Base-by-base conservation (phyloP, 2,329 filamentous ascomycete genomes). In the Exserohilum rostratum region DNA sequence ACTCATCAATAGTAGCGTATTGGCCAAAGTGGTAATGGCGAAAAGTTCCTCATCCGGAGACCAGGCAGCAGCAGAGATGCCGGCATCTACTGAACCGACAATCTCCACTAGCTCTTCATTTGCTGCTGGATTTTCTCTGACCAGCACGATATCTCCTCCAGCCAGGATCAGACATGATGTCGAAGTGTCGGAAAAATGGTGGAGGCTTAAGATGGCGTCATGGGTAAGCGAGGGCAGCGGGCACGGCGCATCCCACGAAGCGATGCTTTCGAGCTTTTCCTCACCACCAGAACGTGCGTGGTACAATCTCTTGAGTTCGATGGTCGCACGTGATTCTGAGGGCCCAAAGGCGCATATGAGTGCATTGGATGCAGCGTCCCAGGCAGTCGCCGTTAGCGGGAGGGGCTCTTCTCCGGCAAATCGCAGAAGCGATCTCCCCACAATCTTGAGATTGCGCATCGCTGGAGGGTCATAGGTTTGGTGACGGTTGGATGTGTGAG, bases 41-140 rank as follows among this genome's bases (percentile, higher is more conserved):
- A 99, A 80, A 15, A 98, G 82, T 73, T 98, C 93, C 70, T 97
- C 93, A 69, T 99, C 95, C 2, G 93, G 93, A 34, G 93, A 96
- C 95, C 95, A 99, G 63, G 86, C 85, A 13, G 93, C 93, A 13
- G 92, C 91, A 20, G 87, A 85, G 65, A 99, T 96, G 20, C 93
- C 95, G 54, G 89, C 90, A 77, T 97, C 92, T 33, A 99, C 90
- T 30, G 92, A 96, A 39, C 95, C 95, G 60, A 98, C 87, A 65
- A 99, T 98, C 76, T 98, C 95, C 65, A 99, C 92, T 65, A 90
- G 87, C 33, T 92, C 90, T 72, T 90, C 86, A 55, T 83, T 86
- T 5, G 81, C 78, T 29, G 82, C 72, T 38, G 86, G 82, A 35
- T 88, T 84, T 71, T 97, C 91, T 62, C 89, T 85, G 25, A 97